phyloP scores from a whole-genome alignment of 2,329 filamentous ascomycete species.

The Zalaria obscura region DNA sequence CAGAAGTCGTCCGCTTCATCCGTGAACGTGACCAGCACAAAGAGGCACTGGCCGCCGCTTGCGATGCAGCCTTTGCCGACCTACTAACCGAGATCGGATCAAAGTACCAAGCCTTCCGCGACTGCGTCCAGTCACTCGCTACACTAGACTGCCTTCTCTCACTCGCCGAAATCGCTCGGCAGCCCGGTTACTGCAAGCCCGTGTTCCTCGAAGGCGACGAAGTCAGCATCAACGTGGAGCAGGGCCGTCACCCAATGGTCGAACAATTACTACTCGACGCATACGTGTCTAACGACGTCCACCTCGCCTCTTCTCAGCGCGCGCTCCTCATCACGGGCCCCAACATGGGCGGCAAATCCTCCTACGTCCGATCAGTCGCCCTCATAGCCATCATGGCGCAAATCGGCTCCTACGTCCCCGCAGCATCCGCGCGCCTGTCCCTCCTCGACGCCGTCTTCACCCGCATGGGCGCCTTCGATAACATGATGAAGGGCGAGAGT shows the following conservation, averaged over 20 bases:
- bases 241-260: slow-evolving; percentile 87
- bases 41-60: slow-evolving; percentile 81
- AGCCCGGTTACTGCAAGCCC: slow-evolving; percentile 80
- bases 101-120: slow-evolving; percentile 82
- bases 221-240: slow-evolving; percentile 53
- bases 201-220: slow-evolving; percentile 40
- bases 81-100: slow-evolving; percentile 61
- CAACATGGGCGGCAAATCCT: slow-evolving; percentile 99
- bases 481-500: slow-evolving; percentile 84
- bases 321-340: slow-evolving; percentile 87
- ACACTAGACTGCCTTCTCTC: slow-evolving; percentile 83
- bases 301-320: slow-evolving; percentile 50
- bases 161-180: slow-evolving; percentile 66
- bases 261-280: slow-evolving; percentile 73
- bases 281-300: slow-evolving; percentile 84
- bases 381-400: slow-evolving; percentile 89
- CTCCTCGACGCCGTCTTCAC: slow-evolving; percentile 87
- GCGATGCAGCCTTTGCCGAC: slow-evolving; percentile 64
- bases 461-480: slow-evolving; percentile 90
- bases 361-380: slow-evolving; percentile 83
- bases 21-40: slow-evolving; percentile 88
- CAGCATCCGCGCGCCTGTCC: slow-evolving; percentile 57
- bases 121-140: slow-evolving; percentile 73
- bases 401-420: slow-evolving; percentile 87
- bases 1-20: slow-evolving; percentile 70